These are phyloP conservation scores for Candolleomyces eurysporus DNA, from an alignment of 768 basidiomycete species.

Conservation along the genomic window DNA sequence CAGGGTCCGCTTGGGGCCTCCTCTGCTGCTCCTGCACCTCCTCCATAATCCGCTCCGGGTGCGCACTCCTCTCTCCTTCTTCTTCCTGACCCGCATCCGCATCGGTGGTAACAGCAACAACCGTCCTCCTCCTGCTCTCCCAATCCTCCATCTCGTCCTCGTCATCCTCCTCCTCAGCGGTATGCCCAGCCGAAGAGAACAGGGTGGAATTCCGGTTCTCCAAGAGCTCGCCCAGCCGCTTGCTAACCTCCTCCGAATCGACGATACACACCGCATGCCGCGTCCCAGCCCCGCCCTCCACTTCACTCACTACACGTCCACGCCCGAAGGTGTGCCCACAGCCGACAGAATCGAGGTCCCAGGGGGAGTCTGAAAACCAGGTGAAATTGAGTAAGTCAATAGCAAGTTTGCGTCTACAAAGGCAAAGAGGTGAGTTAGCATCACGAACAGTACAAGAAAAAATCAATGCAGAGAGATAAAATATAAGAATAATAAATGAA, in stretches of 20 bases:
- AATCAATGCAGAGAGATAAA: background rate
- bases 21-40: background rate
- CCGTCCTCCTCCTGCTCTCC: constrained; percentile 1
- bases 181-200: background rate
- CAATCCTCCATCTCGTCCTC: background rate
- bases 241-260: constrained; percentile 5
- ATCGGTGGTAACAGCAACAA: background rate
- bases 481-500: background rate
- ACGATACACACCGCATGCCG: constrained; percentile 8
- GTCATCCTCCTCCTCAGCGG: constrained; percentile 1
- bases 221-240: constrained; percentile 6
- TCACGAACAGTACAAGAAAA: too few relatives aligned
- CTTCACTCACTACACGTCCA: background rate
- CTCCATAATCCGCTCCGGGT: background rate
- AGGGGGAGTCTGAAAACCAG: background rate
- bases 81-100: background rate
- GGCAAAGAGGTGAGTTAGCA: too few relatives aligned
- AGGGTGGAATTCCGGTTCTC: background rate
- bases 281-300: background rate
- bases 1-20: background rate
- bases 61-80: background rate
- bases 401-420: too few relatives aligned
- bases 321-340: background rate
- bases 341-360: background rate
- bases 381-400: too few relatives aligned